These are phyloP conservation scores for Pichia deserticola DNA, from an alignment of 805 yeast genomes.

Conservation along the genomic window DNA sequence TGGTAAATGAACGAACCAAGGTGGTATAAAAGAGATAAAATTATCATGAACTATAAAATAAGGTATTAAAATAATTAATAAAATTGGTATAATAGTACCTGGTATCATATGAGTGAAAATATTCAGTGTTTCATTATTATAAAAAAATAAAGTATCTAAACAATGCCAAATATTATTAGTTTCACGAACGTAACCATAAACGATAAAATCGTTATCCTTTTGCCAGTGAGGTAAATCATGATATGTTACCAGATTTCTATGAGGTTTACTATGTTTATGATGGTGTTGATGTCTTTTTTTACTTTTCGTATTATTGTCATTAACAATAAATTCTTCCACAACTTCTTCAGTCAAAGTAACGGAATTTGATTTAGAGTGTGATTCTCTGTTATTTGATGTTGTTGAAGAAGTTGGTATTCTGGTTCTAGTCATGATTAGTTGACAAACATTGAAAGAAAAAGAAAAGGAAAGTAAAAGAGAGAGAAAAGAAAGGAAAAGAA, in stretches of 20 bases:
- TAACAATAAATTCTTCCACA: too few species aligned
- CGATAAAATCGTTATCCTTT: conserved; percentile 46
- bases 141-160: conserved; percentile 34
- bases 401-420: not conserved
- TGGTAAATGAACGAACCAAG: conserved; percentile 21
- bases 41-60: conserved; percentile 13
- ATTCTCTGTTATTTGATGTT: too few species aligned
- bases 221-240: conserved; percentile 50
- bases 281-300: not conserved
- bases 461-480: not conserved
- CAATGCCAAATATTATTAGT: conserved; percentile 36
- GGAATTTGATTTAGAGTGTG: not conserved
- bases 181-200: conserved; percentile 42
- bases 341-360: not conserved
- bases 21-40: conserved; percentile 19
- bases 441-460: not conserved
- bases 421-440: not conserved
- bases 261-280: conserved; percentile 3
- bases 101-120: conserved; percentile 47
- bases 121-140: conserved; percentile 49
- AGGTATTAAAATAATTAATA: conserved; percentile 17
- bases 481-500: not conserved
- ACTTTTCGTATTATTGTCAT: not conserved
- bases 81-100: conserved; percentile 27
- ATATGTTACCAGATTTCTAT: conserved; percentile 20